Base-by-base conservation (phyloP, 192 early-diverging fungal genomes). In the Entophlyctis helioformis region DNA sequence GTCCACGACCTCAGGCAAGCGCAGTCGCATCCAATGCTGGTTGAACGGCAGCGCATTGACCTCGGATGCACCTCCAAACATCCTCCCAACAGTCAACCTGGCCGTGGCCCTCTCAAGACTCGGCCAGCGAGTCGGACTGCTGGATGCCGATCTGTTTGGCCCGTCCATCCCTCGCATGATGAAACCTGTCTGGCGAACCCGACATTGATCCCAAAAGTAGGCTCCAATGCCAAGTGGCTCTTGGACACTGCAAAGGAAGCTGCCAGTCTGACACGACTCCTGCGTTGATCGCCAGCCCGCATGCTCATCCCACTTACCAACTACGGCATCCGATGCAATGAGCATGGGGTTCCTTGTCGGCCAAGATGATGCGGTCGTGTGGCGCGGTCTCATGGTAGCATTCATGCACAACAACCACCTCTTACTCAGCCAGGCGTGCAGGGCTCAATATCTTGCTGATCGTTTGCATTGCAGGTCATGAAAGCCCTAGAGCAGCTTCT, bases 71-170 rank as follows among this genome's bases (percentile, higher is more conserved):
- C 18, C 9, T n/a, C 24, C 44, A 33, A 45, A 45, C 27, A 8
- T 36, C 29, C 12, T 18, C 44, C n/a, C n/a, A 19, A 11, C 48
- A 81, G 87, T 87, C 13, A 90, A 90, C 51, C 54, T 90, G 35
- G 82, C 86, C 4, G 50, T 86, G 2, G 78, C 81, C 8, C 57
- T 82, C 25, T 64, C 73, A 7, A 60, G 60, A n/a, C 66, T 79
- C 56, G 46, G 51, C 8, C 66, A 69, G 40, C 48, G 59, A 2
- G 31, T 56, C 19, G 90, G 86, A 15, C 54, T 94, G 6, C 59
- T 94, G 32, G 90, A 94, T 53, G 86, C 87, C 0, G 90, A 94
- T 71, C 67, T 94, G n/a, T 91, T 86, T 72, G 90, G 90, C 1
- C 90, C 90, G 2, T 89, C 86, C 0, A 75, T 94, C 37, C 88